phyloP scores from a whole-genome alignment of 306 rosid genomes.

The Begonia peltatifolia region DNA sequence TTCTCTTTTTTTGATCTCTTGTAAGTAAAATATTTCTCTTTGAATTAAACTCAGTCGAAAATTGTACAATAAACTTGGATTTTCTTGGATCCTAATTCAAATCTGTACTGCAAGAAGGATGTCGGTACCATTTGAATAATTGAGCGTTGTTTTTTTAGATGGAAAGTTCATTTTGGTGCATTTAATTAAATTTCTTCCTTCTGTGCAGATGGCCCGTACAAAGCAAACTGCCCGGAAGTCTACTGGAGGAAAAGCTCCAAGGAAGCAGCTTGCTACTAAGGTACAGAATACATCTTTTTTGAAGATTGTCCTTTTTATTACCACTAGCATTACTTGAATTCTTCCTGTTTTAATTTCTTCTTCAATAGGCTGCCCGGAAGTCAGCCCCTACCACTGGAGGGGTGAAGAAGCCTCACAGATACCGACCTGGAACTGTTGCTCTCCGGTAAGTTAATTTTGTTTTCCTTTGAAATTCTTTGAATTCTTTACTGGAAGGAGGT shows the following conservation, averaged over 20 bases:
- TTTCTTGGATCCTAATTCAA: no score
- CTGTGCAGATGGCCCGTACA: slow-evolving; percentile 79
- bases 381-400: slow-evolving; percentile 98
- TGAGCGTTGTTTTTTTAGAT: no score
- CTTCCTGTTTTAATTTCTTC: fast-evolving
- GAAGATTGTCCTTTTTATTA: fast-evolving
- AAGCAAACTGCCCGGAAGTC: slow-evolving; percentile 98
- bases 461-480: fast-evolving
- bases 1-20: no score
- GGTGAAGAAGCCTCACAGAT: slow-evolving; percentile 90
- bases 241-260: slow-evolving; percentile 87
- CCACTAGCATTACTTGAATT: not conserved
- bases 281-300: slow-evolving; percentile 1
- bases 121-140: no score
- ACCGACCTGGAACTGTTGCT: slow-evolving; percentile 91
- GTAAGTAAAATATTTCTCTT: no score
- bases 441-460: slow-evolving; percentile 36
- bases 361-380: slow-evolving; percentile 78
- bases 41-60: no score
- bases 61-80: no score
- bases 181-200: no score
- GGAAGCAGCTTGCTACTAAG: slow-evolving; percentile 98
- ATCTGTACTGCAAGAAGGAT: no score
- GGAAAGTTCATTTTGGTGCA: no score
- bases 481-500: not conserved